phyloP scores from a whole-genome alignment of 495 filamentous ascomycete genomes.

The Aspergillus nidulans region DNA sequence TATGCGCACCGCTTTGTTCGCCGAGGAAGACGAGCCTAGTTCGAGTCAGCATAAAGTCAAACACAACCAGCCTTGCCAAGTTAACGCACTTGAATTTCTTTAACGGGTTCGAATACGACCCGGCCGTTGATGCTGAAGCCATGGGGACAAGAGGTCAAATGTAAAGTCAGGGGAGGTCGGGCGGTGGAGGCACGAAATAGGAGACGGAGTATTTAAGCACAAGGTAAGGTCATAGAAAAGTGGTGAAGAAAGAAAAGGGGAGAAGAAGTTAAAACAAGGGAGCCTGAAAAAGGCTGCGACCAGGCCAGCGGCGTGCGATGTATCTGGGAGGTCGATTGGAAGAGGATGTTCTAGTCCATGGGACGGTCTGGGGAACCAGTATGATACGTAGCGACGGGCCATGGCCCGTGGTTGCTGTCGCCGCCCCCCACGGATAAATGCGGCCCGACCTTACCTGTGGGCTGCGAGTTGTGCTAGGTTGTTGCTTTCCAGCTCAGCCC shows the following conservation, averaged over 20 bases:
- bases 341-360: background rate
- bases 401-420: background rate
- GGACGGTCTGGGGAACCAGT: constrained; percentile 8
- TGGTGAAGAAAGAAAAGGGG: background rate
- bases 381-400: background rate
- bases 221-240: background rate
- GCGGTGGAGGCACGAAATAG: background rate
- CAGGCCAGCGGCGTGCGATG: background rate
- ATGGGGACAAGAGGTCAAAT: constrained; percentile 34
- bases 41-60: constrained; percentile 13
- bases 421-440: constrained; percentile 19
- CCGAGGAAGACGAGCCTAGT: constrained; percentile 89
- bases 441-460: constrained; percentile 16
- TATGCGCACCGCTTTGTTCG: constrained; percentile 86
- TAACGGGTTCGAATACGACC: constrained; percentile 96
- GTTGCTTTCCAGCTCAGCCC: constrained; percentile 6
- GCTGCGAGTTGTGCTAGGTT: too few relatives aligned
- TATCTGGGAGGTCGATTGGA: constrained; percentile 5
- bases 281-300: constrained; percentile 1
- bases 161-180: constrained; percentile 22
- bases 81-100: constrained; percentile 95
- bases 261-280: background rate
- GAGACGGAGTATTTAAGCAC: background rate
- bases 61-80: background rate
- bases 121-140: constrained; percentile 58